Percentiles rank a stretch among this genome's conserved stretches.
phyloP scores from a whole-genome alignment of 306 rosid genomes.

The Acacia acuminata region DNA sequence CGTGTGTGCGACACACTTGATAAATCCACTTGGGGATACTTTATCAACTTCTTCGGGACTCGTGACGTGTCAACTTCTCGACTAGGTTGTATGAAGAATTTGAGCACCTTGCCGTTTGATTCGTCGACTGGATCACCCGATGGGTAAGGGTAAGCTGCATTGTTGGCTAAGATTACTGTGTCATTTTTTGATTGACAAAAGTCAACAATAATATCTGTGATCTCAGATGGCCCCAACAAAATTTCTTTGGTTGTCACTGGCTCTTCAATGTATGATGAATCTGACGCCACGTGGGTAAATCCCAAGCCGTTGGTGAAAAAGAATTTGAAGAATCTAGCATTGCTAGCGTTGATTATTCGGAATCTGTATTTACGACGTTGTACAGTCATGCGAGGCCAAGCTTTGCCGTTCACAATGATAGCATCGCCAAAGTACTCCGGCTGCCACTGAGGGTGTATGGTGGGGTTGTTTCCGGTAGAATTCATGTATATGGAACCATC shows the following conservation, averaged over 20 bases:
- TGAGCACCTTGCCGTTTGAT: constrained; percentile 61
- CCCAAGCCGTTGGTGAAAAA: constrained; percentile 58
- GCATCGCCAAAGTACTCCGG: constrained; percentile 68
- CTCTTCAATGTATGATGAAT: constrained; percentile 57
- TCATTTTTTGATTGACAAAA: constrained; percentile 43
- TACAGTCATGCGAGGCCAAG: constrained; percentile 66
- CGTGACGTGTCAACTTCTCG: constrained; percentile 49
- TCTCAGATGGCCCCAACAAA: constrained; percentile 91
- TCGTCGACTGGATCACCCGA: constrained; percentile 66
- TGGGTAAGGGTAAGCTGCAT: constrained; percentile 75
- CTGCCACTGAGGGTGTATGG: constrained; percentile 75
- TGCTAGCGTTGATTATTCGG: constrained; percentile 79
- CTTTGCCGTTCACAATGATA: constrained; percentile 80
- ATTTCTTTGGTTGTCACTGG: constrained; percentile 39
- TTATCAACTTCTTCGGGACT: constrained; percentile 43
- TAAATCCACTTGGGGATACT: constrained; percentile 48
- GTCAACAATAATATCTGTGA: constrained; percentile 71
- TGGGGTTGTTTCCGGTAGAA: constrained; percentile 69
- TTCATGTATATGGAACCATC: constrained; percentile 81
- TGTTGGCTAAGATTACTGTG: constrained; percentile 50
- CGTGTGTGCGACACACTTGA: constrained; percentile 53
- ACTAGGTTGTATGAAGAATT: constrained; percentile 38
- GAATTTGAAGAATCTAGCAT: constrained; percentile 75
- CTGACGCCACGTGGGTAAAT: constrained; percentile 68
- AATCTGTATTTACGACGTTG: constrained; percentile 75